Evolutionary conservation across 495 filamentous ascomycete genomes (phyloP), one percentile per base, ranked within the genome.

Genomic region (Penicillium daleae): DNA sequence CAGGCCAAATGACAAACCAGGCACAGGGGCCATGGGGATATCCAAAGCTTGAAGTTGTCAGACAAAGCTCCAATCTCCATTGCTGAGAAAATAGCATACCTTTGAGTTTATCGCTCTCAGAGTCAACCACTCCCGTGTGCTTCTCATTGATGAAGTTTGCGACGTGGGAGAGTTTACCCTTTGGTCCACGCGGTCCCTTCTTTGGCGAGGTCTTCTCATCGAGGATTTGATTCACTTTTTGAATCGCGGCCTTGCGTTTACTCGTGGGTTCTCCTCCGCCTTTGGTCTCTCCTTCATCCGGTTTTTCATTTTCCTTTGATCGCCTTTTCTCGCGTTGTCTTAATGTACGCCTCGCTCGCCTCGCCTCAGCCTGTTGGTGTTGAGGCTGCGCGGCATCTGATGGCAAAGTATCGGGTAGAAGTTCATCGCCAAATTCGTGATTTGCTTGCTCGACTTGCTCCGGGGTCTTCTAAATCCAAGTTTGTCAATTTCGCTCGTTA

Each of bases 1-100:
- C 2, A 99, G 82, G 12, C 88, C 92, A 72, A 96, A 91, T 2
- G 88, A 82, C 9, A 98, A 78, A 3, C 70, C 69, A 4, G 95
- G 92, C 12, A 97, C 90, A 15, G 83, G 79, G 13, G 85, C 76
- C 33, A 82, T 83, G 12, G 78, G 67, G 32, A 83, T 72, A 27
- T 85, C 73, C 46, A 95, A 61, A 13, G 80, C 81, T 82, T 57
- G 19, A 7, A 55, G 22, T 67, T 55, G 68, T 72, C 65, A 68
- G 59, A 31, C 26, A 40, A 26, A 33, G 21, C 51, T 27, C 51
- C n/a, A 19, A 6, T 3, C 27, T 21, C 21, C 17, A 29, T 21
- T 44, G 27, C 19, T 26, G 1, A 24, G 13, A 56, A 33, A 51
- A 49, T 22, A 6, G 68, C 71, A 55, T 59, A 78, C 75, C 60